Conservation (phyloP, 2,329 filamentous ascomycete species). For the Fusarium bactridioides region DNA sequence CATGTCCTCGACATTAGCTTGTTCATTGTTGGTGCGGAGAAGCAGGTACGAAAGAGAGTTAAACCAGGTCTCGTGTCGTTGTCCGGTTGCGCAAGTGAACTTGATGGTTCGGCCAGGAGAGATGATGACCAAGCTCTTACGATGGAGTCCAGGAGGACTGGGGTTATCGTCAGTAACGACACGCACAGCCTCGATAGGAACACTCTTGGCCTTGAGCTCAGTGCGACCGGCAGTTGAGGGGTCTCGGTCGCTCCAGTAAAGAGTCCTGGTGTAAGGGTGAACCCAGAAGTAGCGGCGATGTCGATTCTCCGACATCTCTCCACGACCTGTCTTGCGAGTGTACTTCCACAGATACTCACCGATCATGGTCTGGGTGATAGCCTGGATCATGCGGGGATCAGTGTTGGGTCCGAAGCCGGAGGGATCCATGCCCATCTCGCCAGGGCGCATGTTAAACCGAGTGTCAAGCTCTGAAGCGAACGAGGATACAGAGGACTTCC, state of each 20-base stretch:
- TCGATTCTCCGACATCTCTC: constrained; percentile 85
- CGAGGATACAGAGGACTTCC: constrained; percentile 87
- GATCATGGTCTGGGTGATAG: constrained; percentile 99
- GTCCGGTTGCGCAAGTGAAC: constrained; percentile 92
- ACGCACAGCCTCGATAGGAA: constrained; percentile 90
- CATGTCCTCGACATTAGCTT: constrained; percentile 67
- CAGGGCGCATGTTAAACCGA: constrained; percentile 78
- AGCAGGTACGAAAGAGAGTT: constrained; percentile 95
- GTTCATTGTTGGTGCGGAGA: constrained; percentile 74
- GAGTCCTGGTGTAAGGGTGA: constrained; percentile 92
- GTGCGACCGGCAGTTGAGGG: constrained; percentile 79
- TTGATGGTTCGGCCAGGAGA: constrained; percentile 90
- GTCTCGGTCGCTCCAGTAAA: constrained; percentile 96
- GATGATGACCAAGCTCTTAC: constrained; percentile 90
- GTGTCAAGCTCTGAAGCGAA: constrained; percentile 94
- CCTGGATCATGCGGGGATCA: constrained; percentile 98
- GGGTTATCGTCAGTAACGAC: constrained; percentile 95
- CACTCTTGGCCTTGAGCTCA: constrained; percentile 84
- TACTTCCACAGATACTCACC: constrained; percentile 99
- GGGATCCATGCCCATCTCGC: constrained; percentile 61
- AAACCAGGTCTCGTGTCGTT: constrained; percentile 98
- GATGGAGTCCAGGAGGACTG: constrained; percentile 91
- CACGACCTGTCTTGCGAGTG: constrained; percentile 90
- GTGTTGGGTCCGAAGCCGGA: constrained; percentile 74
- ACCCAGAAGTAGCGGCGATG: constrained; percentile 99